phyloP scores from a whole-genome alignment of 2,329 filamentous ascomycete genomes.

The Clarireedia homoeocarpa region DNA sequence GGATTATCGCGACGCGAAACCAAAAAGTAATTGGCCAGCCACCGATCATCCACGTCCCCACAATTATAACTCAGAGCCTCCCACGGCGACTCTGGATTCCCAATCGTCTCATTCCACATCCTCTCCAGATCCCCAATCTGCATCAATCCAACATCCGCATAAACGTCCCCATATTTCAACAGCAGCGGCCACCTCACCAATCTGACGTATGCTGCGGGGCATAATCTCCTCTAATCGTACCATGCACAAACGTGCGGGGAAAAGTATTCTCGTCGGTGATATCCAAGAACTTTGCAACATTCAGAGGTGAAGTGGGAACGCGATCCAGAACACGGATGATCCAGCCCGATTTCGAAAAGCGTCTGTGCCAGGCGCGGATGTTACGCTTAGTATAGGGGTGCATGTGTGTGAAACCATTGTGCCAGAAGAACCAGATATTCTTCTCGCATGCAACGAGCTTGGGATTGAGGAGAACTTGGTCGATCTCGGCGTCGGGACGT shows the following conservation, averaged over 20 bases:
- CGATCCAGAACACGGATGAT: slow-evolving; percentile 43
- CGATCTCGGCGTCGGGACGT: slow-evolving; percentile 39
- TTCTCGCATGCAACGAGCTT: slow-evolving; percentile 37
- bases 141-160: slow-evolving; percentile 48
- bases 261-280: slow-evolving; percentile 36
- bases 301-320: slow-evolving; percentile 35
- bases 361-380: slow-evolving; percentile 45
- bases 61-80: slow-evolving; percentile 41
- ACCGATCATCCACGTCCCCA: slow-evolving; percentile 30
- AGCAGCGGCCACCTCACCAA: slow-evolving; percentile 49
- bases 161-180: slow-evolving; percentile 49
- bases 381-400: slow-evolving; percentile 45
- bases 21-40: slow-evolving; percentile 44
- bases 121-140: slow-evolving; percentile 49
- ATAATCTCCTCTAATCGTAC: slow-evolving; percentile 41
- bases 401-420: slow-evolving; percentile 41
- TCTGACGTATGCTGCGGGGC: slow-evolving; percentile 48
- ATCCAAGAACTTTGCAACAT: slow-evolving; percentile 43
- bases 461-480: slow-evolving; percentile 35
- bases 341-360: slow-evolving; percentile 45
- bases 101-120: slow-evolving; percentile 44
- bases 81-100: slow-evolving; percentile 37
- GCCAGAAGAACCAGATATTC: slow-evolving; percentile 54
- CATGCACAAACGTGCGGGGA: slow-evolving; percentile 43
- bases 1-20: slow-evolving; percentile 34